A percentile compares a stretch with the other conserved stretches of the same genome.
Conservation (phyloP, 495 filamentous ascomycete species). For the Penicillium pancosmium region DNA sequence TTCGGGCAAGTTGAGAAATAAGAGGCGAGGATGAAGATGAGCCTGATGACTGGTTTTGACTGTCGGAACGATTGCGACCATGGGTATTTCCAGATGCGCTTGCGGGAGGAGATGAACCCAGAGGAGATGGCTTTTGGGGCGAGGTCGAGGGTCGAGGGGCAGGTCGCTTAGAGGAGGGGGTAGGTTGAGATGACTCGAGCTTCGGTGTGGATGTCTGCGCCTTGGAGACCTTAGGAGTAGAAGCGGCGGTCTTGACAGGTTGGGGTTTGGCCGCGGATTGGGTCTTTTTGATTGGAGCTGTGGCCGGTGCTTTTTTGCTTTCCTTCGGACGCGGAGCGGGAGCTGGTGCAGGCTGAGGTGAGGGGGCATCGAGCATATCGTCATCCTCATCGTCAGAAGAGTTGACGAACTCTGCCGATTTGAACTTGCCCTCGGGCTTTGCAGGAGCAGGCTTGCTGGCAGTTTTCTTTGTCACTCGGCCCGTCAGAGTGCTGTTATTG, state of each 20-base stretch:
- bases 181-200: constrained; percentile 25
- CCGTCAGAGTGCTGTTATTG: constrained; percentile 51
- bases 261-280: constrained; percentile 22
- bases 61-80: constrained; percentile 43
- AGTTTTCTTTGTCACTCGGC: constrained; percentile 55
- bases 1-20: constrained; percentile 41
- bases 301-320: constrained; percentile 14
- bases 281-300: constrained; percentile 7
- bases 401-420: constrained; percentile 74
- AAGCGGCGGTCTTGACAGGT: constrained; percentile 9
- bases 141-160: constrained; percentile 52
- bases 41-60: constrained; percentile 46
- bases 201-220: constrained; percentile 24
- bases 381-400: constrained; percentile 75
- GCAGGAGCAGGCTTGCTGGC: constrained; percentile 45
- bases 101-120: constrained; percentile 74
- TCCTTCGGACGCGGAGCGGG: constrained; percentile 20
- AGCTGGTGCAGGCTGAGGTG: constrained; percentile 25
- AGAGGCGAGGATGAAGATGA: constrained; percentile 48
- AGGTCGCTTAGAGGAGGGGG: constrained; percentile 38
- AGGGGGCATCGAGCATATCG: constrained; percentile 47
- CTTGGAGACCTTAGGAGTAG: constrained; percentile 27
- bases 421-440: constrained; percentile 53
- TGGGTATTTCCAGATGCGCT: constrained; percentile 67
- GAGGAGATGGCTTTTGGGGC: constrained; percentile 72